Base-by-base conservation (phyloP, 2,329 filamentous ascomycete species). In the Sclerotinia sclerotiorum region DNA sequence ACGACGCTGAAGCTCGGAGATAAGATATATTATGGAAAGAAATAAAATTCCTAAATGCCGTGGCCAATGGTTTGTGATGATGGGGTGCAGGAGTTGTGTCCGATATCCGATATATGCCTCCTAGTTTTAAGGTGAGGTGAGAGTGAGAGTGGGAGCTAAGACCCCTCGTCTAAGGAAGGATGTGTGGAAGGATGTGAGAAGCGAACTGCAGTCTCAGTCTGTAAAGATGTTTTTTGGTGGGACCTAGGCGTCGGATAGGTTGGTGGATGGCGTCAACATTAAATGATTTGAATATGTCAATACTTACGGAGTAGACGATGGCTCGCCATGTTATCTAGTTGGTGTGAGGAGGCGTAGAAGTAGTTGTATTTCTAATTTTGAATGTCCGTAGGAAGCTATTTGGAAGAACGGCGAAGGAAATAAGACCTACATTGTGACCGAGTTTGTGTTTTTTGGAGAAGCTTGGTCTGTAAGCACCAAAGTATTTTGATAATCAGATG, bases 401-500 rank as follows among this genome's bases (percentile, higher is more conserved):
- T 61, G 42, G 5, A 10, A 29, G 19, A 24, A 44, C 21, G 39
- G 27, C 57, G 39, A n/a, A 48, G 42, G 42, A n/a, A 6, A 48
- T 15, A 21, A 19, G 17, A 35, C 35, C 35, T 35, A 35, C 35
- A 32, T 54, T 32, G 27, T 32, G 32, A 32, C 27, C 27, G 42
- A 8, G 19, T 15, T 32, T 19, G 10, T 39, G 55, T 29, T 42
- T 58, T 19, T 2, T 15, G n/a, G 24, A 58, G 42, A n/a, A 32
- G 57, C 11, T 48, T 15, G 19, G 42, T 61, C 57, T 61, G 57
- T 61, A 32, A 61, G 57, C 57, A 15, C 19, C 27, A n/a, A 29
- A 17, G 32, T 48, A 24, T 61, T 55, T 48, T 32, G 42, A 48
- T 61, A 17, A 61, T 61, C 57, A 61, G 42, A 61, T 61, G 57